Evolutionary conservation across 306 rosid species (phyloP), one percentile per base, ranked within the genome.

Genomic region (Gillenia trifoliata): DNA sequence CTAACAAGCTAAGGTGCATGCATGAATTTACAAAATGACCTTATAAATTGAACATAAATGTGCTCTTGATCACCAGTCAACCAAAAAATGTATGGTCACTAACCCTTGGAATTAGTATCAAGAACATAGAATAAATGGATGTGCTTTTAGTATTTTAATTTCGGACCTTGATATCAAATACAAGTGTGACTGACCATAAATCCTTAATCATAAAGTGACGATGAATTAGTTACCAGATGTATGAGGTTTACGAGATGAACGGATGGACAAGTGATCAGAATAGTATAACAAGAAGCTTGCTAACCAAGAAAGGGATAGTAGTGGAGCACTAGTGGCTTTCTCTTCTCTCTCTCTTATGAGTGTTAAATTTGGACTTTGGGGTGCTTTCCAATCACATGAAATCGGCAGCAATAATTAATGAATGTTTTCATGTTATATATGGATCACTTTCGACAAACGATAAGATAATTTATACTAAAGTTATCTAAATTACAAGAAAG

Each of bases 371-470:
- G 29, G 66, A 56, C 70, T 60, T 13, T 6, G 49, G 62, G 57
- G 54, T 19, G n/a, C 55, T 75, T 29, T 65, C 69, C 40, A 68
- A 75, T 13, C 80, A 80, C 80, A 56, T 64, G 83, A 56, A 50
- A 62, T 75, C 1, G 65, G 63, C 17, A 4, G 56, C 55, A 26
- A 60, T 50, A 60, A 64, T 43, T 41, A 11, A 31, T 30, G 50
- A 26, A 29, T 36, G 41, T 11, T 8, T 36, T 36, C 41, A 36
- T 45, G 20, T 45, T 45, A 45, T 45, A 45, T 15, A 45, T 45
- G 52, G 52, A 45, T 12, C 47, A 41, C 52, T 45, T 45, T 16
- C 19, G 13, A 15, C 17, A 17, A 12, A 13, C 2, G 19, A 15
- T 45, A 0, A 3, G 13, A 15, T 45, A 16, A 1, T 45, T 2